Base-by-base conservation (phyloP, 495 filamentous ascomycete species). In the Cercophora newfieldiana region DNA sequence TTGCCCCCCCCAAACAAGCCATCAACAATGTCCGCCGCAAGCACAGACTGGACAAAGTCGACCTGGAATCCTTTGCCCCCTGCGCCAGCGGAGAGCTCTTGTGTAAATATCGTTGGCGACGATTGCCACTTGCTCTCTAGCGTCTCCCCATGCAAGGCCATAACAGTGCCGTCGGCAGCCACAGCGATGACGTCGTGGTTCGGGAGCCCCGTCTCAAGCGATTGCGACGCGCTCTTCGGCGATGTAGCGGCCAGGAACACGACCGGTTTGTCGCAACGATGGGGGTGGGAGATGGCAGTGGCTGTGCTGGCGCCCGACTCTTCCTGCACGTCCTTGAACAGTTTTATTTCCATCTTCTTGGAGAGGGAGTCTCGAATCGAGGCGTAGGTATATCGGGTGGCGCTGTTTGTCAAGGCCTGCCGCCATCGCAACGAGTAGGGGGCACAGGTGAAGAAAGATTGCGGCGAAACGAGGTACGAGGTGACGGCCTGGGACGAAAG, bases 381-480 rank as follows among this genome's bases (percentile, higher is more conserved):
- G 10, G 82, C 79, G 74, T 94, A 97, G 1, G 92, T 96, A 64
- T 89, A 87, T 65, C 93, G 85, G 61, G 82, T 83, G 5, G 88
- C 78, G n/a, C 80, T 77, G 33, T 79, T 80, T 30, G 81, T 80
- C 25, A 78, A 77, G 14, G 80, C 73, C 18, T 81, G 68, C 75
- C 87, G 87, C 66, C 81, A 84, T 73, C 91, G 86, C 37, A 95
- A 76, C 7, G 92, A 96, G 76, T 82, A 89, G 64, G 92, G 88
- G 48, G 90, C 81, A 69, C 91, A 92, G 61, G 90, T 89, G 73
- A 97, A 90, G 48, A 82, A 84, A 12, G 90, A 87, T 72, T 95
- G 87, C 21, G 93, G 92, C 48, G 93, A 91, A 58, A 96, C 80
- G 24, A 92, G 90, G 72, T 96, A 96, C 1, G 92, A 94, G 16